These are phyloP conservation scores for Fusarium bactridioides DNA, from an alignment of 2,329 filamentous ascomycete genomes.

Conservation along the genomic window DNA sequence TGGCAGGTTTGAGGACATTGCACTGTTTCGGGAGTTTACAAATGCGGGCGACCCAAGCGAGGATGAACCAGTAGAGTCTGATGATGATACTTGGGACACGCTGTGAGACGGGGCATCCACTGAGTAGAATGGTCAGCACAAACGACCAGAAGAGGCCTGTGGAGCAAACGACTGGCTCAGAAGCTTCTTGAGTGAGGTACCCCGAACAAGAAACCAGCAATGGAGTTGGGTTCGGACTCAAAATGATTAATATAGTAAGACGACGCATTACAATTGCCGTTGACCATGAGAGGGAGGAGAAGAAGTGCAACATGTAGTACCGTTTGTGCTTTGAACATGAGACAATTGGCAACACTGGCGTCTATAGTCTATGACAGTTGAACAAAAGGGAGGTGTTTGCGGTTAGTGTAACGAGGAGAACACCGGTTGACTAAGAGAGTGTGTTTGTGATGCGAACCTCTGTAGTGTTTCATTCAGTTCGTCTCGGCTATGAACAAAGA, in stretches of 20 bases:
- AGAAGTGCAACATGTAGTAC: background rate
- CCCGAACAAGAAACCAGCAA: background rate
- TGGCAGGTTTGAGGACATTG: conserved; percentile 45
- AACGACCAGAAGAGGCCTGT: background rate
- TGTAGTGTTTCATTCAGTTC: background rate
- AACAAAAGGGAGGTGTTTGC: background rate
- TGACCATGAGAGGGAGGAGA: background rate
- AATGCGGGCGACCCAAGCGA: background rate
- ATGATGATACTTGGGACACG: conserved; percentile 6
- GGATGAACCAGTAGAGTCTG: conserved; percentile 20
- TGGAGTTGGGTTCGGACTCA: background rate
- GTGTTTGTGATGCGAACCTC: background rate
- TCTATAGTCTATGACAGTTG: background rate
- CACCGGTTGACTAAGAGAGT: background rate
- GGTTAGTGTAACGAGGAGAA: background rate
- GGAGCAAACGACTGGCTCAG: background rate
- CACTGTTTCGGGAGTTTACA: conserved; percentile 46
- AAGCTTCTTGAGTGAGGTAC: background rate
- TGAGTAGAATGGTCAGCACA: background rate
- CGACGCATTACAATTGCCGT: background rate
- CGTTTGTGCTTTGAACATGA: background rate
- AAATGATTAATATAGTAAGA: background rate
- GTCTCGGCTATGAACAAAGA: background rate
- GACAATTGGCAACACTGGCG: background rate
- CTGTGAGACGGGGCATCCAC: background rate